These are phyloP conservation scores for Cordyceps javanica DNA, from an alignment of 2,329 filamentous ascomycete genomes.

Conservation along the genomic window DNA sequence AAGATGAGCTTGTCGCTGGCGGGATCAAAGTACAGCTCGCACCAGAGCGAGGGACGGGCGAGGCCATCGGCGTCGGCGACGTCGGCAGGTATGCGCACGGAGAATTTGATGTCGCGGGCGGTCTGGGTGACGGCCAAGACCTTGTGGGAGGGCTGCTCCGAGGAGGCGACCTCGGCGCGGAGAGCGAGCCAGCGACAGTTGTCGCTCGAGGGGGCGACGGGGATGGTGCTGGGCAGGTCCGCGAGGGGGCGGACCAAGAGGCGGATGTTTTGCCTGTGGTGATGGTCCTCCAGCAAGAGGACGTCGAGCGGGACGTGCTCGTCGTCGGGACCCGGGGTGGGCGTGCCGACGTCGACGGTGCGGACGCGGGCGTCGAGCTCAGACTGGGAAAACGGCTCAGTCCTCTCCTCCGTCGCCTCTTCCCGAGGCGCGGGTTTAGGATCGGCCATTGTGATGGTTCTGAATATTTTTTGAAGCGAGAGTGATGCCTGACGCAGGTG, in stretches of 20 bases:
- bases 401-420: conserved; percentile 43
- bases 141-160: conserved; percentile 48
- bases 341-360: conserved; percentile 36
- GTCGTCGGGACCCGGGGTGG: conserved; percentile 29
- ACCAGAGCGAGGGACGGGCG: conserved; percentile 47
- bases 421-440: conserved; percentile 32
- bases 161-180: conserved; percentile 46
- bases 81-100: conserved; percentile 52
- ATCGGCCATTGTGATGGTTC: conserved; percentile 38
- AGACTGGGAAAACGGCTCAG: conserved; percentile 52
- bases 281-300: conserved; percentile 44
- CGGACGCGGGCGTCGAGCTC: conserved; percentile 47
- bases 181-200: conserved; percentile 53
- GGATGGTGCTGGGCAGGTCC: conserved; percentile 43
- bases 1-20: conserved; percentile 53
- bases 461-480: conserved; percentile 7
- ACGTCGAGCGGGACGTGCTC: conserved; percentile 48
- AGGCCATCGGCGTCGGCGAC: conserved; percentile 36
- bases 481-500: conserved; percentile 16
- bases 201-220: conserved; percentile 48
- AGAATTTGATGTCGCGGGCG: conserved; percentile 53
- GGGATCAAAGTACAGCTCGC: conserved; percentile 55
- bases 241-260: conserved; percentile 51
- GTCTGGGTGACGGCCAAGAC: conserved; percentile 57
- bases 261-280: conserved; percentile 50